Conservation (phyloP, 768 basidiomycete genomes). For the Lyophyllum semitale region DNA sequence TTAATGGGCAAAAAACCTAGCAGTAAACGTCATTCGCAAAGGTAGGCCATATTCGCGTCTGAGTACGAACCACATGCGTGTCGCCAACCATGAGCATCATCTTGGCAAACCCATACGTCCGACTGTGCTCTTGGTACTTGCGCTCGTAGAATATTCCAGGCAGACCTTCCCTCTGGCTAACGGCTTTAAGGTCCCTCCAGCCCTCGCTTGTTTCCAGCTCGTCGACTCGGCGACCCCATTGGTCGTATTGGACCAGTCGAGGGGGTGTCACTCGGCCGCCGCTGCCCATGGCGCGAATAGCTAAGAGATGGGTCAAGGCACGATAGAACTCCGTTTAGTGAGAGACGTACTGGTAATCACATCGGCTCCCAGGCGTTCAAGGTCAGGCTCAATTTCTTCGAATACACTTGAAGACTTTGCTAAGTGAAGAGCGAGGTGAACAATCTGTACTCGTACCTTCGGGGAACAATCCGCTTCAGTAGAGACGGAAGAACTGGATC, state of each 20-base stretch:
- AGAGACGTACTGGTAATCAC: constrained; percentile 46
- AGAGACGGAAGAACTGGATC: constrained; percentile 66
- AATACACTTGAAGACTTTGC: constrained; percentile 34
- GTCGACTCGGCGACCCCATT: constrained; percentile 73
- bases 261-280: constrained; percentile 48
- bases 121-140: constrained; percentile 58
- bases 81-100: constrained; percentile 62
- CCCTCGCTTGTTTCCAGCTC: constrained; percentile 69
- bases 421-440: neutral
- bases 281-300: constrained; percentile 53
- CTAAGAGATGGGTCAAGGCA: constrained; percentile 30
- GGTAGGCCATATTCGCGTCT: neutral
- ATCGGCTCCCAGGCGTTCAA: constrained; percentile 60
- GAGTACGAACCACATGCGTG: constrained; percentile 52
- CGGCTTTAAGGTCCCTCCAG: constrained; percentile 68
- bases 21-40: neutral
- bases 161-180: constrained; percentile 64
- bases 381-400: constrained; percentile 57
- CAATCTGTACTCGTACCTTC: constrained; percentile 28
- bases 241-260: constrained; percentile 66
- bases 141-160: constrained; percentile 71
- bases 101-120: constrained; percentile 69
- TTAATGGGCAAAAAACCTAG: constrained; percentile 71
- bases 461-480: constrained; percentile 57
- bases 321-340: neutral